These are phyloP conservation scores for Colletotrichum nymphaeae DNA, from an alignment of 2,329 filamentous ascomycete species.

Conservation along the genomic window DNA sequence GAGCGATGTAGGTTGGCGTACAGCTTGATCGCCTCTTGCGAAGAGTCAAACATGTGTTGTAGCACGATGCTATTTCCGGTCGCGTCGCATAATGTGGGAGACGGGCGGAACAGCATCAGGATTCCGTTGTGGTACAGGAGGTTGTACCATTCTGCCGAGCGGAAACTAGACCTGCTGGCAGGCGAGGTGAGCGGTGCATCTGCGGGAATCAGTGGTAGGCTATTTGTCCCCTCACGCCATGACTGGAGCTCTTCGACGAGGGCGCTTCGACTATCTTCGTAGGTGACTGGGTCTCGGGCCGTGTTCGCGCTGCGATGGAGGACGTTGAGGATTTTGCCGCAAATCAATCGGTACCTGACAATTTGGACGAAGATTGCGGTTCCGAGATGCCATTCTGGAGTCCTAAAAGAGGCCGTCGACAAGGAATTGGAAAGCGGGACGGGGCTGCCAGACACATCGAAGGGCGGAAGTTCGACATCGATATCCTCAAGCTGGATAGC, in stretches of 20 bases:
- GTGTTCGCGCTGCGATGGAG: slow-evolving; percentile 46
- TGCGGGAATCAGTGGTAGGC: slow-evolving; percentile 42
- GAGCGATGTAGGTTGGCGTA: slow-evolving; percentile 57
- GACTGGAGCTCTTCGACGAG: slow-evolving; percentile 45
- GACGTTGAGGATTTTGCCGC: slow-evolving; percentile 50
- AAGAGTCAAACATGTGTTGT: slow-evolving; percentile 51
- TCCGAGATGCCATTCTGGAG: slow-evolving; percentile 15
- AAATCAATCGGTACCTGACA: slow-evolving; percentile 52
- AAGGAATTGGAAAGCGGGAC: not conserved
- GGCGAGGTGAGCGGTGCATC: slow-evolving; percentile 36
- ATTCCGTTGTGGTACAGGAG: slow-evolving; percentile 55
- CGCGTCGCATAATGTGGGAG: slow-evolving; percentile 45
- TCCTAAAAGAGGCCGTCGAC: not conserved
- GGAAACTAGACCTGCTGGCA: slow-evolving; percentile 50
- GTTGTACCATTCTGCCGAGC: slow-evolving; percentile 54
- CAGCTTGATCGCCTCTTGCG: slow-evolving; percentile 51
- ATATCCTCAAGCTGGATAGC: slow-evolving; percentile 55
- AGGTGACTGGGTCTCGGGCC: slow-evolving; percentile 29
- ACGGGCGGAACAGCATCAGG: slow-evolving; percentile 55
- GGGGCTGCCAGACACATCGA: slow-evolving; percentile 34
- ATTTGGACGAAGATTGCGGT: slow-evolving; percentile 52
- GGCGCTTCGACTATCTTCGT: slow-evolving; percentile 37
- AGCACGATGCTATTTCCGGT: slow-evolving; percentile 41
- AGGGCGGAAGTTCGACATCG: slow-evolving; percentile 48
- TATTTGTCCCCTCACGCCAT: slow-evolving; percentile 44